Percentiles rank a stretch among this genome's conserved stretches.
These are phyloP conservation scores for Plectosphaerella plurivora DNA, from an alignment of 2,329 filamentous ascomycete genomes.

Conservation along the genomic window DNA sequence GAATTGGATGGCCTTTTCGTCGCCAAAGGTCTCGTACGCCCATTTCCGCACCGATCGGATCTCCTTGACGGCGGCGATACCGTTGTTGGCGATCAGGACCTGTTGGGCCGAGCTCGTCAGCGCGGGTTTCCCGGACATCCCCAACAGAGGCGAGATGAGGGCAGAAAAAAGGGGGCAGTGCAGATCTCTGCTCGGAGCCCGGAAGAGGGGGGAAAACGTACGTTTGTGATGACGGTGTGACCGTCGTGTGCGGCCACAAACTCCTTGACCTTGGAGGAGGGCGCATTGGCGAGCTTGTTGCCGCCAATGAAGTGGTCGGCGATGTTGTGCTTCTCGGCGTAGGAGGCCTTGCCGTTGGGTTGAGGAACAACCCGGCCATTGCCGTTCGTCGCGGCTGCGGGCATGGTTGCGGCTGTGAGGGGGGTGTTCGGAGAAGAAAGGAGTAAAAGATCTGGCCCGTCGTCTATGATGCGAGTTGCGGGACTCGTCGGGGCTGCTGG, in stretches of 20 bases:
- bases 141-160: no score
- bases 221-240: constrained; percentile 97
- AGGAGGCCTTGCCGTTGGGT: constrained; percentile 58
- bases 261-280: constrained; percentile 87
- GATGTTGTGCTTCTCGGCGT: constrained; percentile 76
- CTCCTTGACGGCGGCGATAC: constrained; percentile 98
- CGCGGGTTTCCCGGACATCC: not conserved
- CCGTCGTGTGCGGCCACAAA: constrained; percentile 87
- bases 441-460: constrained; percentile 1
- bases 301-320: constrained; percentile 95
- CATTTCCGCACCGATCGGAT: constrained; percentile 99
- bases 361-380: constrained; percentile 45
- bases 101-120: constrained; percentile 29
- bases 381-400: constrained; percentile 40
- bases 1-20: constrained; percentile 97
- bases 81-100: constrained; percentile 99
- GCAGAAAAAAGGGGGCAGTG: not conserved
- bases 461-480: no score
- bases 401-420: constrained; percentile 35
- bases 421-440: constrained; percentile 13
- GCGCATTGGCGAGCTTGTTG: constrained; percentile 77
- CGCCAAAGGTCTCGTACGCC: constrained; percentile 99
- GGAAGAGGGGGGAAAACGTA: constrained; percentile 44
- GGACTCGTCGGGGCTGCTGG: no score
- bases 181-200: not conserved